These are phyloP conservation scores for Rauvolfia tetraphylla DNA, from an alignment of 257 asterid species.

Conservation along the genomic window DNA sequence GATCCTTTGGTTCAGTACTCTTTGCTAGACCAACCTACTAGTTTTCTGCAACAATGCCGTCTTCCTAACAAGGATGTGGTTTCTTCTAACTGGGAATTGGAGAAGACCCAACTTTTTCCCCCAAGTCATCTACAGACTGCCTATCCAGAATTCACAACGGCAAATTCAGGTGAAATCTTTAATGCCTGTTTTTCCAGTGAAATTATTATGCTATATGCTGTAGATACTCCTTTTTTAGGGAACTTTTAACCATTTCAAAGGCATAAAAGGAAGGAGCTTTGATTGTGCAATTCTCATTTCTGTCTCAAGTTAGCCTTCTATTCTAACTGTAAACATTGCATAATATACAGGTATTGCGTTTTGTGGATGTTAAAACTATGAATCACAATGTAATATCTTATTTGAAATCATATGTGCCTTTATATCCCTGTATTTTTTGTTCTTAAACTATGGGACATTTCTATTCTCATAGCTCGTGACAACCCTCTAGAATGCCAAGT, in stretches of 20 bases:
- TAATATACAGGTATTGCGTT: not conserved
- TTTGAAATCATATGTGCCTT: not conserved
- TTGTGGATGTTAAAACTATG: not conserved
- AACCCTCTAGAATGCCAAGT: not conserved
- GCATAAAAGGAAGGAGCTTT: not conserved
- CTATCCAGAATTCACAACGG: constrained; percentile 2
- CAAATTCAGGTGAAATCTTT: constrained; percentile 11
- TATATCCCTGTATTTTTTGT: not conserved
- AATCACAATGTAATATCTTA: not conserved
- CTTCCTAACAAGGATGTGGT: constrained; percentile 5
- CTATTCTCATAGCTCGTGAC: not conserved
- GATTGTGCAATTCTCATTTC: not conserved
- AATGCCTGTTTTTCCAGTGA: not conserved
- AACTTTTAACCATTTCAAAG: not conserved
- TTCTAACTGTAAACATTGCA: not conserved
- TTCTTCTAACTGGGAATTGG: constrained; percentile 12
- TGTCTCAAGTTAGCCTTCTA: not conserved
- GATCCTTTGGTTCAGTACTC: constrained; percentile 25
- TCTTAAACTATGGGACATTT: not conserved
- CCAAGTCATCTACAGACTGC: not conserved
- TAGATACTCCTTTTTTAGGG: not conserved
- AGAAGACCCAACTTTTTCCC: not conserved
- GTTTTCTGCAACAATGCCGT: constrained; percentile 16
- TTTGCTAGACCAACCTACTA: constrained; percentile 30
- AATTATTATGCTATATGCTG: not conserved